Base-by-base conservation (phyloP, 176 grass and related monocot genomes). In the Puccinellia tenuiflora region DNA sequence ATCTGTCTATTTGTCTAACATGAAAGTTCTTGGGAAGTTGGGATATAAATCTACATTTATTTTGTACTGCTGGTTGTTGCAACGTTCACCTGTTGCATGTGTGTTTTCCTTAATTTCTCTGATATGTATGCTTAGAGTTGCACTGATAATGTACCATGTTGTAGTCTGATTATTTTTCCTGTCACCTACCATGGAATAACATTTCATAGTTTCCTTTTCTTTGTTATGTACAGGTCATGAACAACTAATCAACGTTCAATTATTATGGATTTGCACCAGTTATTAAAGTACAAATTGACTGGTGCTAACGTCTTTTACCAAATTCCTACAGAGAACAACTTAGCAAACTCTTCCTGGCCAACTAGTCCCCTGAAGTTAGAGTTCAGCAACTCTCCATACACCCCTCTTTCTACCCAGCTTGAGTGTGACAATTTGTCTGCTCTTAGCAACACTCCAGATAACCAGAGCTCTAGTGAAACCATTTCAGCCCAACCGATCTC, bases 241-340 rank as follows among this genome's bases (percentile, higher is more conserved):
- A 87, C 72, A 83, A 82, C 87, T 92, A 82, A 87, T 90, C 80
- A 43, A 3, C 67, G 21, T 85, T 83, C 87, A 85, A 81, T 65
- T 93, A 93, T 85, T 89, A 98, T 98, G 96, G 91, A 98, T 85
- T 90, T 88, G 24, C 91, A 90, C 68, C 92, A 91, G 87, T 50
- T 95, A 37, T 88, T 94, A 1, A 92, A 97, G 67, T 91, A 93
- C 86, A 83, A 68, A 90, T 80, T 92, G 52, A 85, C 81, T 15
- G 45, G 85, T 46, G 81, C 84, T 81, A 86, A 94, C 39, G 25
- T 85, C 20, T 79, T 79, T 57, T 94, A 45, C 34, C 68, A 86
- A 90, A 80, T 86, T 48, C 87, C 87, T 72, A 69, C 89, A 77
- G 84, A 83, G 20, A 91, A 77, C 69, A 89, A 77, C 72, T 67